Conservation (phyloP, 179 eudicot genomes). For the Silene vulgaris region DNA sequence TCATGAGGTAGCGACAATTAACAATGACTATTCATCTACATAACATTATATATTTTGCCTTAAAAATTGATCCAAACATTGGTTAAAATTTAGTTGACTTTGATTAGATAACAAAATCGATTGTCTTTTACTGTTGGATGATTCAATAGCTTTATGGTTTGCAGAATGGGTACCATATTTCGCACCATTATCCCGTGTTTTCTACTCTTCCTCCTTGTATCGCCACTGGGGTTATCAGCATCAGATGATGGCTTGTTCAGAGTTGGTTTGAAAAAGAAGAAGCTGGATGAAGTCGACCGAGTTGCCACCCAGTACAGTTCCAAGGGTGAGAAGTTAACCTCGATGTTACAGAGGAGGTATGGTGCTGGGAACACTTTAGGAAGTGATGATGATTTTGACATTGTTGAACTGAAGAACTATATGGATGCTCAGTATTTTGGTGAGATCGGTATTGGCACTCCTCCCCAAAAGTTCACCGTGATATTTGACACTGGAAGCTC, state of each 20-base stretch:
- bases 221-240: conserved; percentile 34
- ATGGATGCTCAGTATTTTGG: conserved; percentile 91
- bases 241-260: conserved; percentile 52
- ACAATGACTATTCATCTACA: not conserved
- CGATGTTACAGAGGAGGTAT: conserved; percentile 21
- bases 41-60: not conserved
- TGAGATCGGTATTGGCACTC: conserved; percentile 81
- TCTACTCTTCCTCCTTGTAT: conserved; percentile 31
- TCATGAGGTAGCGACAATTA: not conserved
- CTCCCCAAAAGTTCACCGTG: conserved; percentile 79
- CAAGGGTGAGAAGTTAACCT: conserved; percentile 26
- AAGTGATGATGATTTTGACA: conserved; percentile 32
- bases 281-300: conserved; percentile 41
- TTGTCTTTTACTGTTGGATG: not conserved
- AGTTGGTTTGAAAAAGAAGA: conserved; percentile 60
- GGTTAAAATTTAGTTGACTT: not conserved
- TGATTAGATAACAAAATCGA: not conserved
- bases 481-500: conserved; percentile 92
- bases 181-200: conserved; percentile 17
- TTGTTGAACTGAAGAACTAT: conserved; percentile 64
- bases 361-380: conserved; percentile 27
- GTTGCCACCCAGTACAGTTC: conserved; percentile 39
- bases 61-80: not conserved
- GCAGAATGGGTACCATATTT: conserved; percentile 33
- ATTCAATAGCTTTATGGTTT: conserved; percentile 12